phyloP scores from a whole-genome alignment of 768 basidiomycete species.

The Tubosaeta sp. region DNA sequence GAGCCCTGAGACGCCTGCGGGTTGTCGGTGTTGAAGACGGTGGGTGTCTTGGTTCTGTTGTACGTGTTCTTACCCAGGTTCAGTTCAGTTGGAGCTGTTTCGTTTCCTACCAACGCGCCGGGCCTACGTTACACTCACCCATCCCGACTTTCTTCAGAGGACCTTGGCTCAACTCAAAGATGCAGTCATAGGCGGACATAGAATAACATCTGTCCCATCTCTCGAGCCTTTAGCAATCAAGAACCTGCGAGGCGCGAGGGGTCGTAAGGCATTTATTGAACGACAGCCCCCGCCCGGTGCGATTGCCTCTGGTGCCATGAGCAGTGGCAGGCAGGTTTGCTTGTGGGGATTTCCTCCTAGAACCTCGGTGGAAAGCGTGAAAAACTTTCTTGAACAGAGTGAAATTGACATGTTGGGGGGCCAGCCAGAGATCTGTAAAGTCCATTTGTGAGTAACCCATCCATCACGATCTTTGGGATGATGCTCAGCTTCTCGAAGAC shows the following conservation, averaged over 20 bases:
- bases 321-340: slow-evolving; percentile 51
- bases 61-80: slow-evolving; percentile 7
- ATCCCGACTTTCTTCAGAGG: slow-evolving; percentile 39
- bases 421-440: slow-evolving; percentile 44
- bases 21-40: slow-evolving; percentile 44
- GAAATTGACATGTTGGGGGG: slow-evolving; percentile 39
- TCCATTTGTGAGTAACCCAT: slow-evolving; percentile 42
- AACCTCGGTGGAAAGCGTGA: slow-evolving; percentile 33
- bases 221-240: slow-evolving; percentile 20
- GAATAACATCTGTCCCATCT: slow-evolving; percentile 34
- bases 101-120: slow-evolving; percentile 56
- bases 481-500: slow-evolving; percentile 25
- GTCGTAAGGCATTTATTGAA: slow-evolving; percentile 36
- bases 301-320: slow-evolving; percentile 52
- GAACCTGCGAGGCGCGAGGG: slow-evolving; percentile 37
- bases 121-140: slow-evolving; percentile 54
- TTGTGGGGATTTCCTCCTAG: slow-evolving; percentile 60
- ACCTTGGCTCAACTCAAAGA: slow-evolving; percentile 42
- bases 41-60: slow-evolving; percentile 8
- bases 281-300: slow-evolving; percentile 32
- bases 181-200: slow-evolving; percentile 43
- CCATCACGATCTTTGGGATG: not conserved
- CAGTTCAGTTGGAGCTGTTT: slow-evolving; percentile 58
- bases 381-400: slow-evolving; percentile 40
- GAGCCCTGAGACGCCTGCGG: slow-evolving; percentile 37